phyloP scores from a whole-genome alignment of 1,139 yeast genomes.

The Sugiyamaella sp. region DNA sequence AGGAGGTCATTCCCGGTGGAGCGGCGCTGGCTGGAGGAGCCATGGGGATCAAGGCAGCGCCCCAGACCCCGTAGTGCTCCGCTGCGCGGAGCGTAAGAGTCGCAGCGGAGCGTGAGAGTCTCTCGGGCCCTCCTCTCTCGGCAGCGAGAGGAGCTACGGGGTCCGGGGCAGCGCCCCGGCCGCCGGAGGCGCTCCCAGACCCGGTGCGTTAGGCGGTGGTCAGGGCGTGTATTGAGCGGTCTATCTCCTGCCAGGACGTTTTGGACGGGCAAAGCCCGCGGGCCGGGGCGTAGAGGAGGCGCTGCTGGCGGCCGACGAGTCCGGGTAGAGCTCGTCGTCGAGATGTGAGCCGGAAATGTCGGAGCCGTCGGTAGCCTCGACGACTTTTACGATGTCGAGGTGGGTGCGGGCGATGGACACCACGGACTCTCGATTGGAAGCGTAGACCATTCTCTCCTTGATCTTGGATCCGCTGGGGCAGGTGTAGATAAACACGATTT shows the following conservation, averaged over 20 bases:
- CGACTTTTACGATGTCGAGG: conserved; percentile 31
- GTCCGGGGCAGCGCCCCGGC: conserved; percentile 5
- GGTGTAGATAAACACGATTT: conserved; percentile 67
- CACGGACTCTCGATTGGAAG: conserved; percentile 76
- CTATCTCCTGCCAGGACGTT: conserved; percentile 43
- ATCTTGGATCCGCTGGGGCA: conserved; percentile 93
- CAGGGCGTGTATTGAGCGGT: not conserved
- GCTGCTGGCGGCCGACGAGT: conserved; percentile 10
- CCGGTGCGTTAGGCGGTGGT: too few relatives aligned
- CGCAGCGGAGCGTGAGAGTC: too few relatives aligned
- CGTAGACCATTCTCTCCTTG: conserved; percentile 90
- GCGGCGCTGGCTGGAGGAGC: too few relatives aligned
- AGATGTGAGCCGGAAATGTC: conserved; percentile 32
- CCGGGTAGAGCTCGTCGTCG: conserved; percentile 28
- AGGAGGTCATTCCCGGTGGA: not conserved
- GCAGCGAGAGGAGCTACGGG: conserved; percentile 1
- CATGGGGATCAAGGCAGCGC: too few relatives aligned
- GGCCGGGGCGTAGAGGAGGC: conserved; percentile 15
- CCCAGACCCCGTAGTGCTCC: not conserved
- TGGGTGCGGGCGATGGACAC: conserved; percentile 49
- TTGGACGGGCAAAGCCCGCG: conserved; percentile 40
- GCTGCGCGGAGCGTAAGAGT: too few relatives aligned
- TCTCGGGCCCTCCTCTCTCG: not conserved
- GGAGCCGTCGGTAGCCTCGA: conserved; percentile 40
- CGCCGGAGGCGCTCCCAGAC: not conserved